Base-by-base conservation (phyloP, 139 green algal genomes). In the Pycnococcus provasolii region DNA sequence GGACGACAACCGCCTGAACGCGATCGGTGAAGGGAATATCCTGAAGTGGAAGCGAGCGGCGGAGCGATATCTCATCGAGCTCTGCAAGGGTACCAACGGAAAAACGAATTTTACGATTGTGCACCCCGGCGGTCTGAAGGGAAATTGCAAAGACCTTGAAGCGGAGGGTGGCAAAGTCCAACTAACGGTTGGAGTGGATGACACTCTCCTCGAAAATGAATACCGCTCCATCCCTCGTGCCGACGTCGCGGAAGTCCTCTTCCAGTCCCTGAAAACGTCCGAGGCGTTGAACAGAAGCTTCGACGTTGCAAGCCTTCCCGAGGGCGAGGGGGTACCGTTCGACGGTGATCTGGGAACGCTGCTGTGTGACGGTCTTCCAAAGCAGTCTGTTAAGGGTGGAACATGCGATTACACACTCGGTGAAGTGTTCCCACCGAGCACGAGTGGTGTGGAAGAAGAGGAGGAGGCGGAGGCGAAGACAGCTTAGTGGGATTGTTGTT, bases 1-100 rank as follows among this genome's bases (percentile, higher is more conserved):
- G 60, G 43, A 26, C 46, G 67, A 74, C 41, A 74, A 74, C 60
- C 62, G 68, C 40, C 45, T 74, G 5, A 74, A 74, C 67, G 68
- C 59, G 37, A 67, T 73, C 13, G 66, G 59, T 6, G 60, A 68
- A 58, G 67, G 58, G 37, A 74, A 74, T 42, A 74, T 74, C 51
- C 60, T 74, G 37, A 9, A 68, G n/a, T 74, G 67, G 67, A 74
- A 74, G 60, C 60, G 67, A 8, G 60, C 60, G 37, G 58, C 67
- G 8, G 67, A 74, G 67, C 51, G 53, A 15, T 61, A 69, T 53
- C 60, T 74, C 5, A 26, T 26, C 26, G 26, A 26, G 26, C 26
- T 26, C 9, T 70, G n/a, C 39, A 13, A 5, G 26, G 26, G 26
- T 26, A 26, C 26, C 26, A 26, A 26, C 26, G 9, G 9, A 9